A percentile compares a stretch with the other conserved stretches of the same genome.
These are phyloP conservation scores for Fusarium paranaense DNA, from an alignment of 2,329 filamentous ascomycete genomes.

Conservation along the genomic window DNA sequence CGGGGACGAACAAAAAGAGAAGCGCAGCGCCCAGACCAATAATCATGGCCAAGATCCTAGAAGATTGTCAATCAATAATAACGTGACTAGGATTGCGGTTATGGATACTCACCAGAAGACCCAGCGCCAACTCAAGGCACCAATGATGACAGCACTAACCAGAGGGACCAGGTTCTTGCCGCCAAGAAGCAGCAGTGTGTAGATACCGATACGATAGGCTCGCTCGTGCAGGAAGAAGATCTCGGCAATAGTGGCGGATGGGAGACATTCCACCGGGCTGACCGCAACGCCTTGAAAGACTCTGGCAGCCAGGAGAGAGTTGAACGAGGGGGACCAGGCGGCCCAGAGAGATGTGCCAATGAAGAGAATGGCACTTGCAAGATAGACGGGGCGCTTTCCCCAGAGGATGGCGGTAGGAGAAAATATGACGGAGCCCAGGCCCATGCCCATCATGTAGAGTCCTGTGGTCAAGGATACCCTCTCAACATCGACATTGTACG, in stretches of 20 bases:
- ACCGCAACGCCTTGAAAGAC: slow-evolving; percentile 91
- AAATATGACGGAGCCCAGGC: slow-evolving; percentile 83
- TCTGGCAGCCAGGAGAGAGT: slow-evolving; percentile 82
- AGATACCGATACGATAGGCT: slow-evolving; percentile 92
- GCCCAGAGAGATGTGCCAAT: slow-evolving; percentile 85
- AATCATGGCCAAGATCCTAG: slow-evolving; percentile 83
- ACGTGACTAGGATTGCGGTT: too few relatives aligned
- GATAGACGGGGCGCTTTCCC: slow-evolving; percentile 92
- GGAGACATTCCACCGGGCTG: slow-evolving; percentile 90
- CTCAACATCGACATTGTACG: slow-evolving; percentile 74
- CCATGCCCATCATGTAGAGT: slow-evolving; percentile 93
- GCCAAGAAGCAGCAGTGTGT: slow-evolving; percentile 87
- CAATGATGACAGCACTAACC: slow-evolving; percentile 86
- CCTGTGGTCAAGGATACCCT: slow-evolving; percentile 88
- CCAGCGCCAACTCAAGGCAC: slow-evolving; percentile 86
- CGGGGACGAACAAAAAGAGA: slow-evolving; percentile 91
- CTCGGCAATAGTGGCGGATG: slow-evolving; percentile 93
- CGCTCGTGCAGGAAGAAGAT: slow-evolving; percentile 97
- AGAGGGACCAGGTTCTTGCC: slow-evolving; percentile 93
- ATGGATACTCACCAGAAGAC: slow-evolving; percentile 77
- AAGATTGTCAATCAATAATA: not conserved
- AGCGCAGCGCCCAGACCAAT: slow-evolving; percentile 77
- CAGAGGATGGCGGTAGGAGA: slow-evolving; percentile 92
- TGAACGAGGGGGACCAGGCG: slow-evolving; percentile 83
- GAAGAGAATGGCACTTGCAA: slow-evolving; percentile 82